A percentile compares a stretch with the other conserved stretches of the same genome.
Evolutionary conservation across 768 basidiomycete species (phyloP).

Genomic region (Boletus sp.): DNA sequence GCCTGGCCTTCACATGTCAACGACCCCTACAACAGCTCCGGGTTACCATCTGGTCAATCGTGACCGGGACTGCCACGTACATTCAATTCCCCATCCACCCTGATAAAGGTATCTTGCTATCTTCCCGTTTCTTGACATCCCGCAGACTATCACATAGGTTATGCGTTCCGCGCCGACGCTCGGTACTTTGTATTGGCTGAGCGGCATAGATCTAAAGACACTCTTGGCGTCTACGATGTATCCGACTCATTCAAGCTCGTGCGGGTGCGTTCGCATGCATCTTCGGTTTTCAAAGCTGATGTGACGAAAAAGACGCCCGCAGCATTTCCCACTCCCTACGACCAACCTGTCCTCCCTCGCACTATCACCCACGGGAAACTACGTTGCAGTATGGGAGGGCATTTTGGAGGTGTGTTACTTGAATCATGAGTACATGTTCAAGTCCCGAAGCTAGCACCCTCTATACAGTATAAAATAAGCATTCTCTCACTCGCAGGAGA

Average conservation of each 20-base stretch:
- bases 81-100: constrained; percentile 85
- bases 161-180: constrained; percentile 74
- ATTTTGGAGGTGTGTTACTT: constrained; percentile 65
- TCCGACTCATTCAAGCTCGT: constrained; percentile 66
- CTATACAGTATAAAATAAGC: constrained; percentile 67
- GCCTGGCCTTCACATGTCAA: background rate
- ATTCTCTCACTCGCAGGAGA: constrained; percentile 66
- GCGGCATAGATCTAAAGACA: constrained; percentile 87
- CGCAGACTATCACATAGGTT: constrained; percentile 43
- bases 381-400: constrained; percentile 81
- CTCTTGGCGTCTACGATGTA: constrained; percentile 79
- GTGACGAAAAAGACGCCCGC: constrained; percentile 15
- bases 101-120: constrained; percentile 55
- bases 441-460: background rate
- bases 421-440: background rate
- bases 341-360: constrained; percentile 65
- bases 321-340: constrained; percentile 87
- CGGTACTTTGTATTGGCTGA: constrained; percentile 86
- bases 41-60: constrained; percentile 82
- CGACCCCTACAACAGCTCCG: constrained; percentile 53
- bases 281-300: constrained; percentile 13
- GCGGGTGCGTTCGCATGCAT: constrained; percentile 42
- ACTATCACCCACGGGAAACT: constrained; percentile 72
- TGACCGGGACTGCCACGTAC: constrained; percentile 70
- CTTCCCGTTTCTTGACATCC: background rate